These are phyloP conservation scores for Haplosporangium sp. DNA, from an alignment of 371 early-diverging fungal species.

Conservation along the genomic window DNA sequence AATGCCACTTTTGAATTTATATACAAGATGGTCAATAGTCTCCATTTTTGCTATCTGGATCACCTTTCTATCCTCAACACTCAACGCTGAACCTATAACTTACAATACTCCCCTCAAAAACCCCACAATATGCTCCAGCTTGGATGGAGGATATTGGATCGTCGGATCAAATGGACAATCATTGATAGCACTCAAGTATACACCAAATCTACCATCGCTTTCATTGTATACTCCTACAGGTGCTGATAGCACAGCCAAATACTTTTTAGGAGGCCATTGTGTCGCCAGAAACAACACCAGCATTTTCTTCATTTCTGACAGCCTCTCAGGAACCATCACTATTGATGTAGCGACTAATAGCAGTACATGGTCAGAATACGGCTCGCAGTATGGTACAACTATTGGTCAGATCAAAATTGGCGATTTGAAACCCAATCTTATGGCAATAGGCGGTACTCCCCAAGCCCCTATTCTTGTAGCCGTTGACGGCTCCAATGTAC, in stretches of 20 bases:
- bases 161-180: slow-evolving; percentile 8
- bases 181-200: slow-evolving; percentile 13
- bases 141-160: slow-evolving; percentile 20
- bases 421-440: not conserved
- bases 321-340: slow-evolving; percentile 9
- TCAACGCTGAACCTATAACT: slow-evolving; percentile 4
- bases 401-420: too few relatives aligned
- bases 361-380: not conserved
- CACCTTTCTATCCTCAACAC: not conserved
- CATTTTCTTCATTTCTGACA: slow-evolving; percentile 24
- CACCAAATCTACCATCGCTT: not conserved
- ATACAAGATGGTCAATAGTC: not conserved
- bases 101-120: not conserved
- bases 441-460: not conserved
- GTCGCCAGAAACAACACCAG: slow-evolving; percentile 1
- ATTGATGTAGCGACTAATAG: not conserved
- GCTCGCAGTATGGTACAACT: too few relatives aligned
- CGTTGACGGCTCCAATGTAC: not conserved
- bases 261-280: slow-evolving; percentile 12
- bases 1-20: not conserved
- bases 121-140: not conserved
- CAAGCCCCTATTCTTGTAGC: not conserved
- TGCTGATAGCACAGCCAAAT: not conserved
- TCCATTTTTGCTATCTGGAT: not conserved
- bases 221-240: not conserved